Evolutionary conservation across 2,329 filamentous ascomycete genomes (phyloP).

Genomic region (Aspergillus pseudonomiae): DNA sequence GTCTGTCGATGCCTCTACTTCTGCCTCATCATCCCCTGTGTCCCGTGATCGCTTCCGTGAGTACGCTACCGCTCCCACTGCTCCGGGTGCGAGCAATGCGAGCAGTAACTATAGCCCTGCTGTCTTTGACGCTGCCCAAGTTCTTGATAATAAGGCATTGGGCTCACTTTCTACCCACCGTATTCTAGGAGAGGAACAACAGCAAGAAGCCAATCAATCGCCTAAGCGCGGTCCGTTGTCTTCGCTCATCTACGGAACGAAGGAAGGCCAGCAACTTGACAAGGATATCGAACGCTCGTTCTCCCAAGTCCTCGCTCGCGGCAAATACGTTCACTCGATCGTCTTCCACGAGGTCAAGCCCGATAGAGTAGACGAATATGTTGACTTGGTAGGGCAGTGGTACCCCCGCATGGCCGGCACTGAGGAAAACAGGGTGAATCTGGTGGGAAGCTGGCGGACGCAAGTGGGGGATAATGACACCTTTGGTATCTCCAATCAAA

Average conservation of each 20-base stretch:
- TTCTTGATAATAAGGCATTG: slow-evolving; percentile 51
- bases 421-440: slow-evolving; percentile 88
- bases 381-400: slow-evolving; percentile 84
- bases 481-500: slow-evolving; percentile 68
- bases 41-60: slow-evolving; percentile 40
- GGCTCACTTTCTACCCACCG: slow-evolving; percentile 62
- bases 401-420: slow-evolving; percentile 86
- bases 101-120: slow-evolving; percentile 35
- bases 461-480: slow-evolving; percentile 97
- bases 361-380: slow-evolving; percentile 93
- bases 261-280: slow-evolving; percentile 91
- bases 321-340: slow-evolving; percentile 98
- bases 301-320: slow-evolving; percentile 88
- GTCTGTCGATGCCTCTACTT: slow-evolving; percentile 56
- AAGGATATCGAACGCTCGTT: slow-evolving; percentile 95
- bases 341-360: slow-evolving; percentile 95
- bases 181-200: slow-evolving; percentile 59
- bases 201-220: slow-evolving; percentile 61
- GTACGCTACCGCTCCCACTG: slow-evolving; percentile 45
- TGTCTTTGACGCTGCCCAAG: slow-evolving; percentile 45
- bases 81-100: slow-evolving; percentile 51
- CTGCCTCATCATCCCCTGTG: slow-evolving; percentile 37
- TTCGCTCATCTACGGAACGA: slow-evolving; percentile 93
- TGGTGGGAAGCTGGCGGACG: slow-evolving; percentile 97
- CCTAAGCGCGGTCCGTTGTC: slow-evolving; percentile 74